Base-by-base conservation (phyloP, 306 rosid genomes). In the Nissolia schottii region DNA sequence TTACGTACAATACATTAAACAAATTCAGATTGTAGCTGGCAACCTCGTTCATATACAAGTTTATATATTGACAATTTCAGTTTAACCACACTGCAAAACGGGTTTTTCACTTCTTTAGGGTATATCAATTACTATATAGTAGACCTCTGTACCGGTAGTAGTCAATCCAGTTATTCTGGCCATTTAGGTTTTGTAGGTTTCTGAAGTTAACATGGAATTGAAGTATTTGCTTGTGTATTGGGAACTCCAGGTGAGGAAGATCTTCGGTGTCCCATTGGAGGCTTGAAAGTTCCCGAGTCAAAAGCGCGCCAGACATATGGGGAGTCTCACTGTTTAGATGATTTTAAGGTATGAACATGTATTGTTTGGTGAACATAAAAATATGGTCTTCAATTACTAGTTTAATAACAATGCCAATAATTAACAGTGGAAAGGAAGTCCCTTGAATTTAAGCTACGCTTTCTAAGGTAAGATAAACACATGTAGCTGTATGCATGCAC, bases 181-280 rank as follows among this genome's bases (percentile, higher is more conserved):
- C 54, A 59, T 63, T 73, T 14, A 66, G 18, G 9, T 59, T 59
- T 50, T 43, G 70, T 37, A 37, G 14, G 0, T 24, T 43, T 65
- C 56, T 62, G 24, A 43, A 68, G 41, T 75, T 80, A 46, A 60
- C 35, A 25, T 68, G 38, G 49, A 51, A 64, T 51, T 64, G 71
- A 60, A 71, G 29, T 55, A 31, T 54, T 34, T 37, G 7, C 14
- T 50, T 77, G 77, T 72, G 40, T 57, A 25, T 69, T 70, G 20
- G 41, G 55, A 64, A 84, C 75, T 71, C 71, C 50, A 94, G 99
- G 97, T 54, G 91, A 85, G 2, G 91, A 86, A 77, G 97, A 94
- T 81, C 96, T 89, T 74, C 86, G 93, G 58, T 91, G 97, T 64
- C 96, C 91, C 6, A 40, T 76, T 38, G 84, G 31, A 23, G 97